Base-by-base conservation (phyloP, 176 grass and related monocot genomes). In the Zea luxurians region DNA sequence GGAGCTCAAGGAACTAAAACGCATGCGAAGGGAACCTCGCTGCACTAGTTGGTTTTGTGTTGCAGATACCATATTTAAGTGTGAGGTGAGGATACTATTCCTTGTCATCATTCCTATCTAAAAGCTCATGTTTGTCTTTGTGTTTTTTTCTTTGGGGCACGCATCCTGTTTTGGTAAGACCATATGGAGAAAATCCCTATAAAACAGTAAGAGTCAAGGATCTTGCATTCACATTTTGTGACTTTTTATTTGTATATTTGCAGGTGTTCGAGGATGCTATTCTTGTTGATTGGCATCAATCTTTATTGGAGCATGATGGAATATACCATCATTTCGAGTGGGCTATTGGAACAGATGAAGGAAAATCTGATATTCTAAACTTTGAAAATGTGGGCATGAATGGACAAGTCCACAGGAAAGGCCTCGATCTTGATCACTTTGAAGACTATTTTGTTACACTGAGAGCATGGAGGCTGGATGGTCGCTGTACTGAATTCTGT, bases 1-100 rank as follows among this genome's bases (percentile, higher is more conserved):
- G 84, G 93, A 97, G 70, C 83, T 97, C 48, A 97, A 97, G 73
- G 93, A 97, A 71, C 77, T 97, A 74, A 97, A 97, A 59, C 90
- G 93, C 42, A 64, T 97, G 70, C 82, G 80, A n/a, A 86, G 44
- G 70, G 90, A 97, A 70, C 83, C 88, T 73, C 85, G 77, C 49
- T 97, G 93, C 80, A 97, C 90, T 60, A 90, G 63, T 77, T 92
- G 87, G 88, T 97, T 97, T 63, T 97, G 90, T 83, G 85, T 91
- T 52, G 85, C 88, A 65, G 93, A 97, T 84, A 84, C 90, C 27
- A 80, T 83, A 84, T 97, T 97, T 64, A 77, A 84, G 17, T 97
- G 91, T 38, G 90, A 92, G 93, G 93, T 96, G 69, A 47, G 83
- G 38, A 27, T 70, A 13, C 5, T 10, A 48, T 10, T 68, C 7